phyloP scores from a whole-genome alignment of 345 rosid genomes.

The Raphanus raphanistrum region DNA sequence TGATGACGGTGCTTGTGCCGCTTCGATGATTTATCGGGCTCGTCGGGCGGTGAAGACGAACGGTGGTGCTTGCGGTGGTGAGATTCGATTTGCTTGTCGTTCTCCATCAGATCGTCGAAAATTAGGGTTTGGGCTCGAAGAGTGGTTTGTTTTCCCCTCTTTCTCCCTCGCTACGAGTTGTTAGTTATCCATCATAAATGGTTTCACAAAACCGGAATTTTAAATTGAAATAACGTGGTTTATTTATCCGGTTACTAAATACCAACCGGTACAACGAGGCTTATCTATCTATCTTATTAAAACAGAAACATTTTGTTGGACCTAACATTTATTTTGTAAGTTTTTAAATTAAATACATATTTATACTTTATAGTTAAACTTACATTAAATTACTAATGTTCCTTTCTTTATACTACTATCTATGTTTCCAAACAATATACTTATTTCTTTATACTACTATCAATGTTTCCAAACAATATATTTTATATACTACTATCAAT shows the following conservation, averaged over 20 bases:
- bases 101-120: constrained; percentile 45
- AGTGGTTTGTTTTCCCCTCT: constrained; percentile 6
- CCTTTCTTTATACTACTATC: no score
- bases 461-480: no score
- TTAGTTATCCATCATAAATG: not conserved
- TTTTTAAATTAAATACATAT: no score
- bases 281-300: no score
- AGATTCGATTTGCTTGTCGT: constrained; percentile 53
- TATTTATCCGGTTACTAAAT: constrained; percentile 19
- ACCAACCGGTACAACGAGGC: constrained; percentile 1
- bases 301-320: no score
- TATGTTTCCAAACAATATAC: no score
- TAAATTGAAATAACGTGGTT: not conserved
- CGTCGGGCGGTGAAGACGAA: constrained; percentile 45
- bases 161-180: not conserved
- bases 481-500: no score
- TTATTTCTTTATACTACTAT: no score
- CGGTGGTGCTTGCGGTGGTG: constrained; percentile 74
- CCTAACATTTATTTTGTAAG: no score
- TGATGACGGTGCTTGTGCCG: constrained; percentile 85
- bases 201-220: constrained; percentile 3
- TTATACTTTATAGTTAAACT: no score
- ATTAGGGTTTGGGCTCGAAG: constrained; percentile 46
- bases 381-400: no score
- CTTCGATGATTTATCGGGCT: constrained; percentile 59